Base-by-base conservation (phyloP, 2,329 filamentous ascomycete genomes). In the Plenodomus tracheiphilus region DNA sequence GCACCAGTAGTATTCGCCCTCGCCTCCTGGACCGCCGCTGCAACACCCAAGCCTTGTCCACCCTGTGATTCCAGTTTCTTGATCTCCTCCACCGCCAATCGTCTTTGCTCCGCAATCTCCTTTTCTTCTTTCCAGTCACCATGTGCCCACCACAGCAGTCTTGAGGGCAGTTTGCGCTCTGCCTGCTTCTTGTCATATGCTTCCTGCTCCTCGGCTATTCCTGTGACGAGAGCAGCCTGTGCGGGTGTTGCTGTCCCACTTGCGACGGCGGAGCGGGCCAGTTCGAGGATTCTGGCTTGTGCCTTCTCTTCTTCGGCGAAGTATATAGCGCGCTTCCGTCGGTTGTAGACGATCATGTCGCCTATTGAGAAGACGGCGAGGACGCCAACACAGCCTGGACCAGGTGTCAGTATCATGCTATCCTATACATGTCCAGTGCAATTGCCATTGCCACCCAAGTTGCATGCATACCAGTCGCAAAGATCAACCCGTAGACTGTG, bases 291-390 rank as follows among this genome's bases (percentile, higher is more conserved):
- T 43, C 64, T 68, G 42, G 71, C 71, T 39, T 71, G 72, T 60
- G 77, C 66, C 40, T 72, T 72, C 58, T 80, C 74, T 62, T 85
- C 74, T 52, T 79, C 72, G 38, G 74, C 79, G 54, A 85, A 78
- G 77, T 80, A 88, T 54, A 86, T 81, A 32, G 77, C 77, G 47
- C 81, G 77, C 74, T 86, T 85, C 49, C 81, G 78, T 46, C 85
- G 81, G 69, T 88, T 88, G 74, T 87, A 85, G 51, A 86, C 71
- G 49, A 87, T 78, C 77, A 88, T 82, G 62, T 86, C 85, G 51
- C 82, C 79, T 56, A 86, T 78, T 9, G 85, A 84, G 67, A 86
- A 86, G 34, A 82, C 77, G 32, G 84, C 84, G 38, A 87, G 79
- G 36, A 81, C 79, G 59, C 78, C 82, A 43, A 80, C 78, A 53